Evolutionary conservation across 2,329 filamentous ascomycete species (phyloP).

Genomic region (Fusarium nurragi): DNA sequence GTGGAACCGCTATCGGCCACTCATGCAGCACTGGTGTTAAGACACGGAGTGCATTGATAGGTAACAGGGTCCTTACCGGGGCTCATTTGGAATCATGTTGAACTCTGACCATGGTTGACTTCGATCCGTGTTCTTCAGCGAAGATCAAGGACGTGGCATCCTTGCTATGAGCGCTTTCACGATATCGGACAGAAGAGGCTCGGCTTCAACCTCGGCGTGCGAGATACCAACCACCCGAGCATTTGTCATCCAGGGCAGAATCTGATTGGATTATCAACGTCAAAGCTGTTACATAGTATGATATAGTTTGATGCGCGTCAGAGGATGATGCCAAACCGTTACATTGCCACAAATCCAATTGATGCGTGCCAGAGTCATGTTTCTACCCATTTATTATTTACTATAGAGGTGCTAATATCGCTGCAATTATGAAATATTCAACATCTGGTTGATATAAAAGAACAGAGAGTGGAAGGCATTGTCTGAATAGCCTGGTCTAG

Average conservation of each 20-base stretch:
- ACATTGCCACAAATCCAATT: background rate
- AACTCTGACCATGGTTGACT: background rate
- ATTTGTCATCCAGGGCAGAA: constrained; percentile 39
- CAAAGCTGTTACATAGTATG: constrained; percentile 5
- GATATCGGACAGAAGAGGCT: constrained; percentile 16
- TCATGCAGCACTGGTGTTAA: constrained; percentile 15
- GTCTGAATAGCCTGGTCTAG: background rate
- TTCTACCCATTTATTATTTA: background rate
- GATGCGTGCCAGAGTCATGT: background rate
- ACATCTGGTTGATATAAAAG: no score
- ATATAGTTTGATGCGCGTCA: constrained; percentile 2
- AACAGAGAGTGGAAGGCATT: no score
- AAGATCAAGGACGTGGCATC: background rate
- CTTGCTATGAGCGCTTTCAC: background rate
- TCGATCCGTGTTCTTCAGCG: background rate
- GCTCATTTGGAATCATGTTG: constrained; percentile 32
- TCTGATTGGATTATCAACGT: constrained; percentile 39
- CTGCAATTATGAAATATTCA: no score
- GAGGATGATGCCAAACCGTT: constrained; percentile 8
- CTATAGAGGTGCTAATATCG: no score
- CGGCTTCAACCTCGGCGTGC: constrained; percentile 35
- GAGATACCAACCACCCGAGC: constrained; percentile 13
- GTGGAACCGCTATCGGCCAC: constrained; percentile 37
- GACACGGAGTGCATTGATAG: constrained; percentile 37
- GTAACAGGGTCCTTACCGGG: constrained; percentile 6